Evolutionary conservation across 257 asterid species (phyloP).

Genomic region (Gardenia jasminoides): DNA sequence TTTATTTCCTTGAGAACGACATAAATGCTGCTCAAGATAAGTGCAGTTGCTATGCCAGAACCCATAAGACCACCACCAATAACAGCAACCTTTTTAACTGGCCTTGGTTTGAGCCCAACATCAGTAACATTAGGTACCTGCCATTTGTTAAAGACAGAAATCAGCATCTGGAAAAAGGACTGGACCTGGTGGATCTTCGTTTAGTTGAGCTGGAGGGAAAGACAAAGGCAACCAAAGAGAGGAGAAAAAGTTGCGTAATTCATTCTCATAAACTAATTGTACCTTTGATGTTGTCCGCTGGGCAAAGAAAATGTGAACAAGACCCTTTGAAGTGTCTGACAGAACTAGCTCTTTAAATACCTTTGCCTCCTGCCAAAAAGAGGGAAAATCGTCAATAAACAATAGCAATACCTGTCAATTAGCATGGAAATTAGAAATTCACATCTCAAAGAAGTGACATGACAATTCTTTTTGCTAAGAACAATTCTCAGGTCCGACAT

Average conservation of each 20-base stretch:
- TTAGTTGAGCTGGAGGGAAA: neutral
- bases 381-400: conserved; percentile 1
- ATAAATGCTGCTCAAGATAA: conserved; percentile 55
- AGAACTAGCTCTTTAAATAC: conserved; percentile 59
- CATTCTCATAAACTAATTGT: conserved; percentile 9
- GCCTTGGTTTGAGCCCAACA: conserved; percentile 88
- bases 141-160: conserved; percentile 15
- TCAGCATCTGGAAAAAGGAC: neutral
- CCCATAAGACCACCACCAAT: conserved; percentile 99
- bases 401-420: neutral
- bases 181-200: neutral
- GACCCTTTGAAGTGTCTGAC: conserved; percentile 76
- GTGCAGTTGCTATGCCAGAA: conserved; percentile 94
- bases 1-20: conserved; percentile 87
- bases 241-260: neutral
- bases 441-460: too few species aligned
- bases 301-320: conserved; percentile 85
- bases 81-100: conserved; percentile 73
- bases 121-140: conserved; percentile 93
- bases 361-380: conserved; percentile 59
- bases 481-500: neutral
- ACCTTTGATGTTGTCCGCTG: conserved; percentile 91
- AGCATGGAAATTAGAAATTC: neutral
- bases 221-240: neutral
- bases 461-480: neutral